Evolutionary conservation across 345 rosid genomes (phyloP).

Genomic region (Salix caprea): DNA sequence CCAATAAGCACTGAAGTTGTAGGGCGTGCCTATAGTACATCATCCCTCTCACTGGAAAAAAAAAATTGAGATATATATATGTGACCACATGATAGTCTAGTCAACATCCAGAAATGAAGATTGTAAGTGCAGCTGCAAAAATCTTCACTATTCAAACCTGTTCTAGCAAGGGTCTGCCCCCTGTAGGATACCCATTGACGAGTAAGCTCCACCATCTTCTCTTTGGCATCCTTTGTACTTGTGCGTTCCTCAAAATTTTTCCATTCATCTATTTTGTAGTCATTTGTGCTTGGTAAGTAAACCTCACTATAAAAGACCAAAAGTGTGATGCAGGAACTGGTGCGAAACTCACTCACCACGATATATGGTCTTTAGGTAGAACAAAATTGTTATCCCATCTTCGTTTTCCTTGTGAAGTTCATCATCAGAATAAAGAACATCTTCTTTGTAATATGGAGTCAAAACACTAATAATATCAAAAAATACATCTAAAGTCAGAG

Average conservation of each 20-base stretch:
- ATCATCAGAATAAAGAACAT: constrained; percentile 75
- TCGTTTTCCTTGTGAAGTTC: constrained; percentile 83
- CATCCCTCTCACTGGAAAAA: constrained; percentile 83
- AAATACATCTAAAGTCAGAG: constrained; percentile 3
- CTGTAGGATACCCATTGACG: constrained; percentile 92
- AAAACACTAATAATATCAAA: constrained; percentile 56
- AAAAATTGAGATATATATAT: constrained; percentile 3
- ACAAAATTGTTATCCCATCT: constrained; percentile 77
- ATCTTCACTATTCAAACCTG: constrained; percentile 43
- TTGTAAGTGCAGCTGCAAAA: background rate
- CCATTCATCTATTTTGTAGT: constrained; percentile 77
- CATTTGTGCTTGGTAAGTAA: constrained; percentile 11
- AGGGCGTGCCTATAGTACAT: constrained; percentile 84
- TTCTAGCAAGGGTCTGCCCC: constrained; percentile 90
- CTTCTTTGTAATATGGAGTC: constrained; percentile 86
- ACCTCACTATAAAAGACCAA: constrained; percentile 1
- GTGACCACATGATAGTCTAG: background rate
- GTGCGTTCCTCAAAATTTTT: constrained; percentile 57
- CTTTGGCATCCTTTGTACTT: constrained; percentile 15
- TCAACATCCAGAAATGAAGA: constrained; percentile 9
- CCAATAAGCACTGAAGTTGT: constrained; percentile 74
- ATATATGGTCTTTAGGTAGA: constrained; percentile 83
- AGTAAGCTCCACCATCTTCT: constrained; percentile 37
- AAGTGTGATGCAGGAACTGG: constrained; percentile 5
- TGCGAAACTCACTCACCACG: constrained; percentile 63